Conservation (phyloP, 1,284 basidiomycete genomes). For the Heliocybe sulcata region DNA sequence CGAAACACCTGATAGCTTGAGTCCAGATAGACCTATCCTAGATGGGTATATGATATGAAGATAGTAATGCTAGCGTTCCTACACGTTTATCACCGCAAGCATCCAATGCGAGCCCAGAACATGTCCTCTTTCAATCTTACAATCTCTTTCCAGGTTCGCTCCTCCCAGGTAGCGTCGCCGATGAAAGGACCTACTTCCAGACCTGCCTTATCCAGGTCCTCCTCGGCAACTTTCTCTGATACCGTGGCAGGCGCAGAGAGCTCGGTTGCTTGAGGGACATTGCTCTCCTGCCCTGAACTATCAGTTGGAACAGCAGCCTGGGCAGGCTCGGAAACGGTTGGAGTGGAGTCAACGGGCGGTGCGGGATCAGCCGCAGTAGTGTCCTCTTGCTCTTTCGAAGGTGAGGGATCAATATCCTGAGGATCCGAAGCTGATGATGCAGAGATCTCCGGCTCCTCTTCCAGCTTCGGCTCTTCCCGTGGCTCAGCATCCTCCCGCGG, state of each 20-base stretch:
- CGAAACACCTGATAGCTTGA: not conserved
- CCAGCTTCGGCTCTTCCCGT: not conserved
- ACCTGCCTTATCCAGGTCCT: constrained; percentile 7
- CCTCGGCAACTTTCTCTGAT: constrained; percentile 2
- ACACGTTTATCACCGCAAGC: constrained; percentile 35
- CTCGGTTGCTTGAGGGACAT: too few species aligned
- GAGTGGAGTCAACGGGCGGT: too few species aligned
- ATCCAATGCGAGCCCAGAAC: constrained; percentile 83
- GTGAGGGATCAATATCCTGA: too few species aligned
- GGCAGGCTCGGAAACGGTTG: too few species aligned
- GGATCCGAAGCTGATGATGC: not conserved
- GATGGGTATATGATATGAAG: not conserved
- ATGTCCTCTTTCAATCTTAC: constrained; percentile 80
- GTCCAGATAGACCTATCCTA: not conserved
- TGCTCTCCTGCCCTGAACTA: too few species aligned
- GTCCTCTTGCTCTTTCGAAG: too few species aligned
- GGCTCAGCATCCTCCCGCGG: not conserved
- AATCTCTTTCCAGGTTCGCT: constrained; percentile 83
- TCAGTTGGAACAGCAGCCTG: too few species aligned
- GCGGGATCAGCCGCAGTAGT: too few species aligned
- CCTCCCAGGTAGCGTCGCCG: constrained; percentile 79
- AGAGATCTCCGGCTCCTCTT: not conserved
- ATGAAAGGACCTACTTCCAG: constrained; percentile 20
- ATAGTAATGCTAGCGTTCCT: not conserved
- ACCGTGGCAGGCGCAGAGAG: not conserved